These are phyloP conservation scores for Pseudodiploospora longispora DNA, from an alignment of 2,329 filamentous ascomycete genomes.

Conservation along the genomic window DNA sequence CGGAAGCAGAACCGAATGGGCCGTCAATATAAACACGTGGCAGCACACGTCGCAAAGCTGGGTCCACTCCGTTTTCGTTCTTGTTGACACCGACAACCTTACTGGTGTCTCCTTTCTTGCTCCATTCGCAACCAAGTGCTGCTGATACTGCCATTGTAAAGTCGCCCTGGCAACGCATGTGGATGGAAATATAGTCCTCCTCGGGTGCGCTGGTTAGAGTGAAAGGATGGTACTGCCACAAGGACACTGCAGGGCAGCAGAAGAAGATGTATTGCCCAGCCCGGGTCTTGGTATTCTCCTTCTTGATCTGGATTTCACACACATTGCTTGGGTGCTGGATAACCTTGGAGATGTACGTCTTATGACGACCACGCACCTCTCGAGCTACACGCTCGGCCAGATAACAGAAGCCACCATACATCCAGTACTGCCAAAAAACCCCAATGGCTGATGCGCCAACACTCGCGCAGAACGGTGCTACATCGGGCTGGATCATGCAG, in stretches of 20 bases:
- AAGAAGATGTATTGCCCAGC: slow-evolving; percentile 86
- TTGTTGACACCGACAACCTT: slow-evolving; percentile 62
- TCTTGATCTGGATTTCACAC: slow-evolving; percentile 87
- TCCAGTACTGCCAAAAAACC: slow-evolving; percentile 87
- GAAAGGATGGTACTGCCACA: slow-evolving; percentile 87
- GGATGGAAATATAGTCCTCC: slow-evolving; percentile 83
- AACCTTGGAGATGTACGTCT: slow-evolving; percentile 81
- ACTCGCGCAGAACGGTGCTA: slow-evolving; percentile 68
- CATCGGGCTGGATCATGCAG: slow-evolving; percentile 83
- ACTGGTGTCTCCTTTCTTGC: slow-evolving; percentile 44
- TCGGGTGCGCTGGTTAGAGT: slow-evolving; percentile 80
- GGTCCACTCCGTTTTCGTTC: slow-evolving; percentile 52
- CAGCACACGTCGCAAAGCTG: slow-evolving; percentile 62
- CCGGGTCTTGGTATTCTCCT: slow-evolving; percentile 72
- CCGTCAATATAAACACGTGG: slow-evolving; percentile 78
- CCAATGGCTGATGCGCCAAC: slow-evolving; percentile 58
- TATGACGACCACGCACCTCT: slow-evolving; percentile 71
- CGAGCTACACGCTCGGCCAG: slow-evolving; percentile 71
- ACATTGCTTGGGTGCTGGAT: slow-evolving; percentile 85
- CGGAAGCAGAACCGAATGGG: slow-evolving; percentile 77
- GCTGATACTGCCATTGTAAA: slow-evolving; percentile 65
- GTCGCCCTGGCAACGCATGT: slow-evolving; percentile 75
- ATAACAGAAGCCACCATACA: slow-evolving; percentile 75
- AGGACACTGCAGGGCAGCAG: slow-evolving; percentile 75
- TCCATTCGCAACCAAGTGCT: slow-evolving; percentile 68